phyloP scores from a whole-genome alignment of 306 rosid genomes.

The Inga leiocalycina region DNA sequence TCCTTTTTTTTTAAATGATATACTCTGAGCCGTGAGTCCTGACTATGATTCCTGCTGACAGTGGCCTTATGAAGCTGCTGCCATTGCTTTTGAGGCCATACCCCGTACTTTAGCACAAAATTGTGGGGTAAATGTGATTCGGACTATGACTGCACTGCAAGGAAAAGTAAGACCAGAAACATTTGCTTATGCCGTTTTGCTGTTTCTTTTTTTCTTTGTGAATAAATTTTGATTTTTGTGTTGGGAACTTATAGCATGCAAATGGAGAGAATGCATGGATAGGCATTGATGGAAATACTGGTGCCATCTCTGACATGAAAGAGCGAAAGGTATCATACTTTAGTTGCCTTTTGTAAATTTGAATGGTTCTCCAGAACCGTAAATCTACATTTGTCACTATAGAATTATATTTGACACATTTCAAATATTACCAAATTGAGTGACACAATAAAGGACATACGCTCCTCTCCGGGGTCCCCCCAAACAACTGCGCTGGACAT shows the following conservation, averaged over 20 bases:
- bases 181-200: neutral
- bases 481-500: neutral
- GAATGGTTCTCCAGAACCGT: constrained; percentile 4
- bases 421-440: neutral
- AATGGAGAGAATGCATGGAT: constrained; percentile 95
- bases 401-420: neutral
- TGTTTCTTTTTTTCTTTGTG: neutral
- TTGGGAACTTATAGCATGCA: constrained; percentile 66
- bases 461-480: neutral
- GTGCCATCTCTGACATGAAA: constrained; percentile 76
- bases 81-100: constrained; percentile 94
- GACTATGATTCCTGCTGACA: constrained; percentile 40
- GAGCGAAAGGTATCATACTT: constrained; percentile 65
- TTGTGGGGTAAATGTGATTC: constrained; percentile 95
- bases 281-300: constrained; percentile 95
- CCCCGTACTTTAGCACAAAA: constrained; percentile 97
- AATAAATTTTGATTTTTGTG: neutral
- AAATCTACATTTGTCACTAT: neutral
- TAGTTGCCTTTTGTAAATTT: neutral
- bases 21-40: constrained; percentile 19
- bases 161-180: constrained; percentile 67
- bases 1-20: neutral
- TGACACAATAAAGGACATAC: neutral
- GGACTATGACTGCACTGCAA: constrained; percentile 95
- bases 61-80: constrained; percentile 99